Conservation (phyloP, 2,329 filamentous ascomycete genomes). For the Aspergillus melleus region DNA sequence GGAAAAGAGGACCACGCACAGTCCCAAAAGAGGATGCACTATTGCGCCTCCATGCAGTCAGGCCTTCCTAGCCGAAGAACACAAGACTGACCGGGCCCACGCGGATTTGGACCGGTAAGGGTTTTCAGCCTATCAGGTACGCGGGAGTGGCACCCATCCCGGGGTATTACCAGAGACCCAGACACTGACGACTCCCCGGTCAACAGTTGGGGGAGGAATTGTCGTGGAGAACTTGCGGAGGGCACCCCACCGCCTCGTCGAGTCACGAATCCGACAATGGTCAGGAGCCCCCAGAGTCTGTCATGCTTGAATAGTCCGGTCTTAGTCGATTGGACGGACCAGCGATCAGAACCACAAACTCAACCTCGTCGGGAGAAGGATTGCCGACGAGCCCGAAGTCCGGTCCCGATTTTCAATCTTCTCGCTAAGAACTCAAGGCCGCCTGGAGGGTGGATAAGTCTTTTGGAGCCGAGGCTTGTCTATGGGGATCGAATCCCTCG, state of each 20-base stretch:
- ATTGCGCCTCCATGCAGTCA: neutral
- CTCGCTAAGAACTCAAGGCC: neutral
- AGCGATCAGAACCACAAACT: neutral
- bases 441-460: constrained; percentile 10
- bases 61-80: constrained; percentile 3
- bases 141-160: constrained; percentile 4
- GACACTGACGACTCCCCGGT: constrained; percentile 12
- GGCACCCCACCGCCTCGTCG: constrained; percentile 17
- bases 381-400: constrained; percentile 3
- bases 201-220: constrained; percentile 1
- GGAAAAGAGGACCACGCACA: neutral
- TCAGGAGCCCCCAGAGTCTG: neutral
- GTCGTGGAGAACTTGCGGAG: constrained; percentile 26
- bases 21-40: neutral
- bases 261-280: constrained; percentile 13
- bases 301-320: constrained; percentile 5
- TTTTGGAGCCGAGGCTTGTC: constrained; percentile 13
- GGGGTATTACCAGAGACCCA: constrained; percentile 12
- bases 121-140: constrained; percentile 5
- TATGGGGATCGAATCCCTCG: neutral
- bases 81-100: constrained; percentile 1
- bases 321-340: constrained; percentile 10
- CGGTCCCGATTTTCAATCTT: neutral
- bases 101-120: neutral
- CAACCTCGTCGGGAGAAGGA: neutral